Base-by-base conservation (phyloP, 805 yeast species). In the Zygoascus flipseniorum region DNA sequence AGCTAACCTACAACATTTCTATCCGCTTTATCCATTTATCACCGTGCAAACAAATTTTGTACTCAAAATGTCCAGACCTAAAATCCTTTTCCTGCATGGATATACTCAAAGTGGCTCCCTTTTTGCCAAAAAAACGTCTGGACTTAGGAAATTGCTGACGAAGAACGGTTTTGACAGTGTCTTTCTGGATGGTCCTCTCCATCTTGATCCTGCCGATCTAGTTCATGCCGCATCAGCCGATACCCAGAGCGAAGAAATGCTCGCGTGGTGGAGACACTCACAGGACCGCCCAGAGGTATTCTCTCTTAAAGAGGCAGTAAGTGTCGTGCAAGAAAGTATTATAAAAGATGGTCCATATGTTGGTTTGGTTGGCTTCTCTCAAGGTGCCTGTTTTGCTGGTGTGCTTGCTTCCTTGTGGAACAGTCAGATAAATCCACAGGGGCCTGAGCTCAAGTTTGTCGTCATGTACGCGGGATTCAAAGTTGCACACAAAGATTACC, bases 341-440 rank as follows among this genome's bases (percentile, higher is more conserved):
- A 72, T 76, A 28, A 74, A 76, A 50, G 80, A 86, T 46, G 89
- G 88, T 1, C 97, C 97, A 1, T 86, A 88, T 59, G 85, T 84
- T 20, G 99, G 98, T 5, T 71, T 92, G 19, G 70, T 93, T 45
- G 98, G 97, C 0, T 92, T 92, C 66, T 85, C 95, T 10, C 98
- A 93, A 68, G 99, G 99, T 57, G 95, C 97, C 6, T 95, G 93
- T 1, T 71, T 92, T 37, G 83, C 88, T 0, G 86, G 92, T 1
- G 74, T 87, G 26, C 65, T 89, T 31, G 74, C 86, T 45, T 80
- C 81, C 59, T 75, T 76, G 42, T 81, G 85, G 57, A 73, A 78
- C 20, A 75, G 76, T 23, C 23, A 16, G 11, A 26, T 31, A 5
- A 78, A 81, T 39, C 80, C 80, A 61, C 83, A 81, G 50, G 71